phyloP scores from a whole-genome alignment of 805 yeast genomes.

The Kodamaea kaohsiungensis region DNA sequence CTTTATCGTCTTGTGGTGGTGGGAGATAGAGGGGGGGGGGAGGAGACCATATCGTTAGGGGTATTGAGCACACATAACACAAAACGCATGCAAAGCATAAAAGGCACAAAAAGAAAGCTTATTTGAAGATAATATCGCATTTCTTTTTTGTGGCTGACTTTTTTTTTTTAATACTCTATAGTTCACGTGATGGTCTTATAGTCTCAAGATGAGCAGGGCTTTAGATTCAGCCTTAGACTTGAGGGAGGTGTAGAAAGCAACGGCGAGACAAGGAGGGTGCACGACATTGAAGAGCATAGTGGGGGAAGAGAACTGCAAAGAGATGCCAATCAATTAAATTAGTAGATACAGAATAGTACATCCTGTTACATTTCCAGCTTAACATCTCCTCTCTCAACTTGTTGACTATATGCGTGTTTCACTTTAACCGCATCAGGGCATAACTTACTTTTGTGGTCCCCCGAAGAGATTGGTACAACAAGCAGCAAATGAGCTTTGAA shows the following conservation, averaged over 20 bases:
- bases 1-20: background rate
- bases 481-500: background rate
- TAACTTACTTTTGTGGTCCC: background rate
- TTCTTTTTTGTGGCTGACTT: background rate
- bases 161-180: no score
- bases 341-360: no score
- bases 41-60: background rate
- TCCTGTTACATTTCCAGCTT: no score
- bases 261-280: no score
- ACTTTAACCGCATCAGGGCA: constrained; percentile 3
- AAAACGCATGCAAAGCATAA: background rate
- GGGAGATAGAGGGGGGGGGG: background rate
- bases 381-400: background rate
- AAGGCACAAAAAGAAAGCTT: background rate
- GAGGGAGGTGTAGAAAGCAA: no score
- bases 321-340: no score
- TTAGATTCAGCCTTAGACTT: no score
- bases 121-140: background rate
- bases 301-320: no score
- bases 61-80: background rate
- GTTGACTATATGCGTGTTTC: background rate
- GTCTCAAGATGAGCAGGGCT: no score
- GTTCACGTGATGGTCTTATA: background rate
- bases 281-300: no score
- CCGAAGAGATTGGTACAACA: background rate